A percentile compares a stretch with the other conserved stretches of the same genome.
Evolutionary conservation across 805 yeast genomes (phyloP).

Genomic region (Myxozyma neotropica): DNA sequence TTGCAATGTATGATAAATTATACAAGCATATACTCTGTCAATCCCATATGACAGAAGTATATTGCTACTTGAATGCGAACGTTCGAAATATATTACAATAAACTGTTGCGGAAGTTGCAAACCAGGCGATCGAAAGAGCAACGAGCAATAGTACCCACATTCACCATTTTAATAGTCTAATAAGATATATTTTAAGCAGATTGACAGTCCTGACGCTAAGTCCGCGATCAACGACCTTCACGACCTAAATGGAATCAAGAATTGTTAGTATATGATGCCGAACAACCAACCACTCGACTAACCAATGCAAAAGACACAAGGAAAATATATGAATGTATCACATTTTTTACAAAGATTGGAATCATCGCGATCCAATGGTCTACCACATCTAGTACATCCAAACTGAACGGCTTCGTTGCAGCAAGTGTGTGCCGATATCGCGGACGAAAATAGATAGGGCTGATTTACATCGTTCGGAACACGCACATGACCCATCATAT

Average conservation of each 20-base stretch:
- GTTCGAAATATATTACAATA: background rate
- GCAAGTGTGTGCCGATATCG: background rate
- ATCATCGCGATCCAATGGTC: conserved; percentile 16
- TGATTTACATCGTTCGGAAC: too few relatives aligned
- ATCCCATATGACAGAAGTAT: too few relatives aligned
- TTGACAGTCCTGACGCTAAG: too few relatives aligned
- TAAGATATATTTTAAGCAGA: too few relatives aligned
- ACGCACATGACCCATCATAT: too few relatives aligned
- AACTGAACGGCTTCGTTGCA: conserved; percentile 7
- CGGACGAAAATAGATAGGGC: too few relatives aligned
- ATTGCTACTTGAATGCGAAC: too few relatives aligned
- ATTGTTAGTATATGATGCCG: too few relatives aligned
- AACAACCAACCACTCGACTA: too few relatives aligned
- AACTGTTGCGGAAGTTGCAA: too few relatives aligned
- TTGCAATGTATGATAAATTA: background rate
- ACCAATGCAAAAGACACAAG: background rate
- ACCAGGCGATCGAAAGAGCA: background rate
- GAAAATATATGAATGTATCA: background rate
- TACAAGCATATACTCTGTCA: background rate
- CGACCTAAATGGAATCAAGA: background rate
- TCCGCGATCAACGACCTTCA: background rate
- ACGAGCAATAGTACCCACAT: too few relatives aligned
- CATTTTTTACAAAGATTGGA: conserved; percentile 21
- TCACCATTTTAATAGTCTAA: too few relatives aligned
- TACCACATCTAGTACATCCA: conserved; percentile 13